These are phyloP conservation scores for Curvularia hawaiiensis DNA, from an alignment of 2,329 filamentous ascomycete genomes.

Conservation along the genomic window DNA sequence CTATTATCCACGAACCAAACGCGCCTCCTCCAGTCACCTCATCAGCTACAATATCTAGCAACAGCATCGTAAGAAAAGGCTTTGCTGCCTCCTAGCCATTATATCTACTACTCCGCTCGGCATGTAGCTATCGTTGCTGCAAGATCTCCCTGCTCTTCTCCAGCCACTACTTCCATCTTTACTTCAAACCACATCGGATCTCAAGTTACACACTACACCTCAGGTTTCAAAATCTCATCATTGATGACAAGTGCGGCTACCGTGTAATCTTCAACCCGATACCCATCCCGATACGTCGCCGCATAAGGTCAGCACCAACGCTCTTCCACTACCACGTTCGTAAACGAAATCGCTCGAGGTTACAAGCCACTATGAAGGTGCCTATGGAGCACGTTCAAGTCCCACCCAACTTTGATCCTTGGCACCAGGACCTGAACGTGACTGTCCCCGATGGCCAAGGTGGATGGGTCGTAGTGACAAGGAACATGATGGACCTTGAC, in stretches of 20 bases:
- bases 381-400: conserved; percentile 5
- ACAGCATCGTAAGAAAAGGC: not conserved
- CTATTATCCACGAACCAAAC: conserved; percentile 18
- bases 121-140: not conserved
- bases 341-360: not conserved
- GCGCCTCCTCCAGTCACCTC: conserved; percentile 15
- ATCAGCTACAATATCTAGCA: conserved; percentile 10
- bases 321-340: not conserved
- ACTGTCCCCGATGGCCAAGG: conserved; percentile 49
- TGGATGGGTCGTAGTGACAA: conserved; percentile 35
- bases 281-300: not conserved
- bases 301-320: not conserved
- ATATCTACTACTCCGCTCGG: not conserved
- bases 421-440: conserved; percentile 58
- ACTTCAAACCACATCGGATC: not conserved
- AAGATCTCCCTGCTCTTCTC: conserved; percentile 8
- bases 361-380: conserved; percentile 18
- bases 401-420: conserved; percentile 54
- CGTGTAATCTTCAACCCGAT: not conserved
- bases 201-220: not conserved
- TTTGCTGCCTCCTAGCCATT: conserved; percentile 9
- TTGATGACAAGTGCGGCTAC: not conserved
- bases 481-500: conserved; percentile 54
- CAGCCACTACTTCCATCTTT: conserved; percentile 1
- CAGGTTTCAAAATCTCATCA: not conserved